Conservation (phyloP, 345 rosid genomes). For the Eucalyptus tenuipes region DNA sequence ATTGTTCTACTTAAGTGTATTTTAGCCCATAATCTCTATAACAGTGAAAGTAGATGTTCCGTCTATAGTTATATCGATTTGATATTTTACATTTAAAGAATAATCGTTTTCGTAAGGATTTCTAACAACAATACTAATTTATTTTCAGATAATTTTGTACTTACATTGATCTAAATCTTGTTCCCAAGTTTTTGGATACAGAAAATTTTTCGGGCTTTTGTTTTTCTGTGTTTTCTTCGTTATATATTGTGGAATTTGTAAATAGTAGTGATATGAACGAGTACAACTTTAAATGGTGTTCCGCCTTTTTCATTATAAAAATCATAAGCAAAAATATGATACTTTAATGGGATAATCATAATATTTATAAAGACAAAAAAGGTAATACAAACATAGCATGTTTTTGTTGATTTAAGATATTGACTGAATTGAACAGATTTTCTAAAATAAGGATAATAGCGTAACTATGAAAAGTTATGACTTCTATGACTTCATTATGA, state of each 20-base stretch:
- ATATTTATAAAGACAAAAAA: background rate
- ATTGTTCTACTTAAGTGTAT: background rate
- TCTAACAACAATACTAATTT: background rate
- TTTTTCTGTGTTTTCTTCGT: background rate
- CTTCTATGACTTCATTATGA: background rate
- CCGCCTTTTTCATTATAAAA: background rate
- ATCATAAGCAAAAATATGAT: background rate
- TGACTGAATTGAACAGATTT: background rate
- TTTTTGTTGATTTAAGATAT: background rate
- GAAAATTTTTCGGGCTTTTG: background rate
- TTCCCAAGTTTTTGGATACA: background rate
- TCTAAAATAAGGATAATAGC: background rate
- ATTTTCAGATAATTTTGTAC: background rate
- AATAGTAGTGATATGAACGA: background rate
- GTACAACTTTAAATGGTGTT: background rate
- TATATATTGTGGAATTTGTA: background rate
- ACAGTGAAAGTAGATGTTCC: background rate
- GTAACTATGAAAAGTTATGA: background rate
- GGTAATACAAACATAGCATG: background rate
- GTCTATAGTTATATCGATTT: background rate
- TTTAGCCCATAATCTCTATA: background rate
- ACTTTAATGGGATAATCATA: background rate
- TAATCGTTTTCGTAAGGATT: background rate
- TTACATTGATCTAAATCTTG: background rate
- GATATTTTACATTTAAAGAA: background rate